phyloP scores from a whole-genome alignment of 176 grass and related monocot genomes.

The Eleusine coracana region DNA sequence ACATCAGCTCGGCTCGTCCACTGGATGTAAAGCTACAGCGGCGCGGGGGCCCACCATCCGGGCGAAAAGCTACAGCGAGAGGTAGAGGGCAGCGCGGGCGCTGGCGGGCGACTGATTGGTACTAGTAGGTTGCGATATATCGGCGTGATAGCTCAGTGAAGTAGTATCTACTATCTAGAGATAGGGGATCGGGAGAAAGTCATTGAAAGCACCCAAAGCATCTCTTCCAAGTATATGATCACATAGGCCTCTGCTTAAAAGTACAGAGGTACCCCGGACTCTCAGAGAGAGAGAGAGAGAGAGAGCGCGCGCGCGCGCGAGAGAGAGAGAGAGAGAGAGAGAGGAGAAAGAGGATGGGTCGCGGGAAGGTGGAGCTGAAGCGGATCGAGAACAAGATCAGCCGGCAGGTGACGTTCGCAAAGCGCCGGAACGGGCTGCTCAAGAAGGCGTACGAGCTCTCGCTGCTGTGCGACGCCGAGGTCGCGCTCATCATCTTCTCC shows the following conservation, averaged over 20 bases:
- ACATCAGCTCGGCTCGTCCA: constrained; percentile 14
- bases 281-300: no score
- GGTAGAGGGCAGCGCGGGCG: not conserved
- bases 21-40: no score
- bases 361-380: constrained; percentile 90
- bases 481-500: constrained; percentile 94
- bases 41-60: not conserved
- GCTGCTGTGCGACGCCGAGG: constrained; percentile 85
- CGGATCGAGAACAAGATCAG: constrained; percentile 98
- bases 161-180: not conserved
- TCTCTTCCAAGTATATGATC: not conserved
- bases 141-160: not conserved
- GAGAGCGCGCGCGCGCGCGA: no score
- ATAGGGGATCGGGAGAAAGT: not conserved
- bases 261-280: not conserved
- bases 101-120: not conserved
- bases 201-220: not conserved
- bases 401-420: constrained; percentile 90
- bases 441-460: constrained; percentile 97
- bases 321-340: no score
- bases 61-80: constrained; percentile 2
- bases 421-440: constrained; percentile 84
- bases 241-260: not conserved
- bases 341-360: not conserved
- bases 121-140: not conserved